A percentile compares a stretch with the other conserved stretches of the same genome.
Evolutionary conservation across 1,139 yeast genomes (phyloP).

Genomic region (Yamadazyma aaseri): DNA sequence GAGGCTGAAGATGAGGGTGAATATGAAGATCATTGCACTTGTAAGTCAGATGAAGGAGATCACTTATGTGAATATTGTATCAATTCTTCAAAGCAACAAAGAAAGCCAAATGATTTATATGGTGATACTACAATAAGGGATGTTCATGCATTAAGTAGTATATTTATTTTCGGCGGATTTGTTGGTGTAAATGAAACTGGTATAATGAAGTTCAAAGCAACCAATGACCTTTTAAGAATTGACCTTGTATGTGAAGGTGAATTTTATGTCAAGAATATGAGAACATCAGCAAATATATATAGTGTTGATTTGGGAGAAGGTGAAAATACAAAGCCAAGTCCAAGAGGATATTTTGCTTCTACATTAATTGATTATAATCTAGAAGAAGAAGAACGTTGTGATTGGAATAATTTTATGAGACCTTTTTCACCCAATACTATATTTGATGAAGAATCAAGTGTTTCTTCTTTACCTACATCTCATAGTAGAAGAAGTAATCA

Average conservation of each 20-base stretch:
- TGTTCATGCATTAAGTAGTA: constrained; percentile 16
- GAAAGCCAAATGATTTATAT: constrained; percentile 12
- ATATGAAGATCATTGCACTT: constrained; percentile 2
- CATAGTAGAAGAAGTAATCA: constrained; percentile 11
- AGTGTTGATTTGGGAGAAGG: constrained; percentile 9
- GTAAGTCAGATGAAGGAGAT: background rate
- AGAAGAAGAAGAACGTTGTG: constrained; percentile 23
- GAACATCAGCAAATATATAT: constrained; percentile 11
- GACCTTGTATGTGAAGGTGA: constrained; percentile 27
- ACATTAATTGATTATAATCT: constrained; percentile 27
- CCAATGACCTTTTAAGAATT: constrained; percentile 37
- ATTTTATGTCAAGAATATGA: constrained; percentile 12
- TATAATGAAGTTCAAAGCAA: constrained; percentile 26
- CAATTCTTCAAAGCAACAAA: background rate
- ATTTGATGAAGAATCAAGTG: constrained; percentile 16
- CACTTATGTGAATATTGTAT: constrained; percentile 7
- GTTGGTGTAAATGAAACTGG: constrained; percentile 17
- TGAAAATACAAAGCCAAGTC: constrained; percentile 28
- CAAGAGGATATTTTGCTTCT: constrained; percentile 44
- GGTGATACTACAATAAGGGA: constrained; percentile 13
- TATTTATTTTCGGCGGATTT: constrained; percentile 47
- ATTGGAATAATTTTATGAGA: constrained; percentile 13
- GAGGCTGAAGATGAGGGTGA: constrained; percentile 1
- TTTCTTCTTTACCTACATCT: constrained; percentile 21
- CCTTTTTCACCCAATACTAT: constrained; percentile 14